Evolutionary conservation across 495 filamentous ascomycete genomes (phyloP).

Genomic region (Hypoxylon perforatum): DNA sequence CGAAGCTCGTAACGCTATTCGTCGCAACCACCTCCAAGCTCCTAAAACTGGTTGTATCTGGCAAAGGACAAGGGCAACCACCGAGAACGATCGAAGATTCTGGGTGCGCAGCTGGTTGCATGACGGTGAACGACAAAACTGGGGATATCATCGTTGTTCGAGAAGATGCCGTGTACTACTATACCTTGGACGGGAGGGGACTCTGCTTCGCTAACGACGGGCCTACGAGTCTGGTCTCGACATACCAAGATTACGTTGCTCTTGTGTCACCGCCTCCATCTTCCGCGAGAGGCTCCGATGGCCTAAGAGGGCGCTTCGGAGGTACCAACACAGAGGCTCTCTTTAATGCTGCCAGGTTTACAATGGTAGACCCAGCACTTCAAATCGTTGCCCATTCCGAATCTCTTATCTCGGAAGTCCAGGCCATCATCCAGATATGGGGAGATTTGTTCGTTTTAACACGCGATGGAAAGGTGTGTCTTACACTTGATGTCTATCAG

Average conservation of each 20-base stretch:
- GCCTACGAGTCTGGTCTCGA: constrained; percentile 81
- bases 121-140: constrained; percentile 82
- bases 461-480: constrained; percentile 83
- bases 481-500: constrained; percentile 15
- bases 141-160: constrained; percentile 89
- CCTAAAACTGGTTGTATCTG: constrained; percentile 83
- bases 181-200: constrained; percentile 85
- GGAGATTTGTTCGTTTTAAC: constrained; percentile 89
- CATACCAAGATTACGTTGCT: constrained; percentile 87
- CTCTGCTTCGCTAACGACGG: constrained; percentile 91
- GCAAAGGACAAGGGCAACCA: constrained; percentile 88
- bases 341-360: constrained; percentile 86
- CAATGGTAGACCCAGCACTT: constrained; percentile 87
- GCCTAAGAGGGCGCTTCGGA: constrained; percentile 69
- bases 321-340: constrained; percentile 74
- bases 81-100: constrained; percentile 86
- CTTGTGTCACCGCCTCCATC: constrained; percentile 81
- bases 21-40: constrained; percentile 93
- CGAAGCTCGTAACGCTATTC: constrained; percentile 78
- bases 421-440: constrained; percentile 86
- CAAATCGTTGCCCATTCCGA: constrained; percentile 93
- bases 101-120: constrained; percentile 90
- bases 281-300: constrained; percentile 58
- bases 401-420: constrained; percentile 79
- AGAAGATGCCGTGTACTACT: constrained; percentile 95